Percentiles rank a stretch among this genome's conserved stretches.
Conservation (phyloP, 257 asterid species). For the Nicotiana paniculata region DNA sequence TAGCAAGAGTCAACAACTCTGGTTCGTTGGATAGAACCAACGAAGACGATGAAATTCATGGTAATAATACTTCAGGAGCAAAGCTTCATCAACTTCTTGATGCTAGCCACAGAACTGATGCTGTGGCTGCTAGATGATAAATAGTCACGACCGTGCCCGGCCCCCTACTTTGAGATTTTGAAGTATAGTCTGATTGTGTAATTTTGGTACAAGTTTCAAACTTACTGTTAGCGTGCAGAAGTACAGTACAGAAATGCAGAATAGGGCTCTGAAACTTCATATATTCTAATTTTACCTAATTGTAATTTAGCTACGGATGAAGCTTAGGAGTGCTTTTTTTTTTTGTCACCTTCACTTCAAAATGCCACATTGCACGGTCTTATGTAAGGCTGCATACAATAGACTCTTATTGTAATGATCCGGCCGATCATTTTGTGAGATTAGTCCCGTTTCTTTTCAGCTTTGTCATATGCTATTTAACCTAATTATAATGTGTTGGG, state of each 20-base stretch:
- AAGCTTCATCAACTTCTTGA: slow-evolving; percentile 85
- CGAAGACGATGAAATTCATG: slow-evolving; percentile 44
- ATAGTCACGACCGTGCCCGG: neutral
- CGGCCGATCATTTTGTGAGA: too few relatives aligned
- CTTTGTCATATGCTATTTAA: too few relatives aligned
- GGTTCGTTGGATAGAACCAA: slow-evolving; percentile 25
- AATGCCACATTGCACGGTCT: neutral
- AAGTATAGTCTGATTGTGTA: slow-evolving; percentile 3
- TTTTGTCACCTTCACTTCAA: neutral
- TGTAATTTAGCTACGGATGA: neutral
- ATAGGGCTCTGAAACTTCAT: neutral
- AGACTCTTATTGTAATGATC: too few relatives aligned
- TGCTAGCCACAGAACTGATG: slow-evolving; percentile 53
- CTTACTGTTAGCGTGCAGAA: slow-evolving; percentile 52
- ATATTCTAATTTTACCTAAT: neutral
- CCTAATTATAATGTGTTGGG: too few relatives aligned
- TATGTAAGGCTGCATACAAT: too few relatives aligned
- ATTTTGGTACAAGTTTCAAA: slow-evolving; percentile 58
- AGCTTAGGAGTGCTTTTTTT: neutral
- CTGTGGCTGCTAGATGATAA: slow-evolving; percentile 77
- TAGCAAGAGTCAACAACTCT: slow-evolving; percentile 69
- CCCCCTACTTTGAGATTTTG: neutral
- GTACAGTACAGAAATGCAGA: neutral
- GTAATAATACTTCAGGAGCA: slow-evolving; percentile 41
- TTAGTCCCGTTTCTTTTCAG: too few relatives aligned